Base-by-base conservation (phyloP, 257 asterid species). In the Mitragyna speciosa region DNA sequence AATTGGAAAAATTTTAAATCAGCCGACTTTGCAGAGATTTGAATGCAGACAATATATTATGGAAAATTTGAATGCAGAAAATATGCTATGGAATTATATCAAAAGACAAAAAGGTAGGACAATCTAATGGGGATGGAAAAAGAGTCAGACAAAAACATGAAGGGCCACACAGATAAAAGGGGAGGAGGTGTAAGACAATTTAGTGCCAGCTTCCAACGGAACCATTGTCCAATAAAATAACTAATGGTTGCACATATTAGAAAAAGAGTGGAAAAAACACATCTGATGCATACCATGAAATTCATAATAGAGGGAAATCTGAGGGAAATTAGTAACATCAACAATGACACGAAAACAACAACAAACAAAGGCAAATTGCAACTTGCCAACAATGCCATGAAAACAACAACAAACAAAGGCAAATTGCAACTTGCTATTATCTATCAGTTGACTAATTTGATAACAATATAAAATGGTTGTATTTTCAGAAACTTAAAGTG, bases 191-290 rank as follows among this genome's bases (percentile, higher is more conserved):
- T 5, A 26, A 72, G 65, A 59, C 81, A 70, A 56, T 30, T 52
- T 39, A 45, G 58, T 56, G 54, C 52, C 82, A 70, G 77, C 75
- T 78, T 41, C 28, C 63, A n/a, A 24, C 65, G 73, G 33, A 65
- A 78, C 67, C 76, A 70, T 56, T 58, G 56, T 63, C 68, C 49
- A 41, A 70, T 36, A 41, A 59, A 58, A 58, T 41, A 75, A 24
- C 66, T 74, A 33, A 33, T 54, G 47, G 19, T 20, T 10, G 41
- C 73, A 41, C 54, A 8, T 7, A 67, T 20, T 7, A 10, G 31
- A 28, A 48, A 47, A 48, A 49, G 24, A 5, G 26, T 16, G 12
- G 20, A n/a, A 72, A 47, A n/a, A 15, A 26, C 9, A 72, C 16
- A 16, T 31, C 45, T 26, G 36, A 72, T 72, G 64, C 20, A 24